Conservation (phyloP, 495 filamentous ascomycete species). For the Echria macrotheca region DNA sequence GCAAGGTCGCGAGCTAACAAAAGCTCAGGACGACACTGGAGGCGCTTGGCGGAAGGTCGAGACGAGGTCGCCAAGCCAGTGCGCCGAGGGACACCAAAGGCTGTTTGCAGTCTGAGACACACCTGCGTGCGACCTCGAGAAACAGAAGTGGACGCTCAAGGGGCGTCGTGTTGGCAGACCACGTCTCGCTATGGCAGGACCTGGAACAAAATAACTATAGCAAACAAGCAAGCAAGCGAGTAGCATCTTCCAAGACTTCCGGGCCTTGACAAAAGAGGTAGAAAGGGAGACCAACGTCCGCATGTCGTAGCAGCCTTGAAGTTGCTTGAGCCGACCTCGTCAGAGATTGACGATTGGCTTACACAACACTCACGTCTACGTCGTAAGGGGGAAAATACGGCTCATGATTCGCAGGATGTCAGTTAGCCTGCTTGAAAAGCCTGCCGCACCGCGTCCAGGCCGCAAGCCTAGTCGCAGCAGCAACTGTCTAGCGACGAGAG, state of each 20-base stretch:
- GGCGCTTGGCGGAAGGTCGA: slow-evolving; percentile 6
- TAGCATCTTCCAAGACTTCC: background rate
- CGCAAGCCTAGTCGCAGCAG: too few species aligned
- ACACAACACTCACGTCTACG: too few species aligned
- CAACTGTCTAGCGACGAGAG: too few species aligned
- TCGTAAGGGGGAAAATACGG: too few species aligned
- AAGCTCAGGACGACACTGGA: background rate
- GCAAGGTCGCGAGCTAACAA: too few species aligned
- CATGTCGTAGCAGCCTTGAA: background rate
- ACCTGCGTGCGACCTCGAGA: background rate
- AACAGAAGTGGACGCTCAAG: too few species aligned
- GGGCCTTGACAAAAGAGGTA: background rate
- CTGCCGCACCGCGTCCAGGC: too few species aligned
- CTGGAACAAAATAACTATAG: background rate
- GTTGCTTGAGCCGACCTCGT: background rate
- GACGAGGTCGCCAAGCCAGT: slow-evolving; percentile 5
- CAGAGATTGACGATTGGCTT: slow-evolving; percentile 2
- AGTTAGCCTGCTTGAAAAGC: too few species aligned
- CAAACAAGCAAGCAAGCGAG: background rate
- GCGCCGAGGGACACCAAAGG: too few species aligned
- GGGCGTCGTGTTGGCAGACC: background rate
- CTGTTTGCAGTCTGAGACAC: too few species aligned
- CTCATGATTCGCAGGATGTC: too few species aligned
- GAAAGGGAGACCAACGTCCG: background rate
- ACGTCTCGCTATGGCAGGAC: slow-evolving; percentile 2